Evolutionary conservation across 768 basidiomycete species (phyloP).

Genomic region (Lactarius tabidus): DNA sequence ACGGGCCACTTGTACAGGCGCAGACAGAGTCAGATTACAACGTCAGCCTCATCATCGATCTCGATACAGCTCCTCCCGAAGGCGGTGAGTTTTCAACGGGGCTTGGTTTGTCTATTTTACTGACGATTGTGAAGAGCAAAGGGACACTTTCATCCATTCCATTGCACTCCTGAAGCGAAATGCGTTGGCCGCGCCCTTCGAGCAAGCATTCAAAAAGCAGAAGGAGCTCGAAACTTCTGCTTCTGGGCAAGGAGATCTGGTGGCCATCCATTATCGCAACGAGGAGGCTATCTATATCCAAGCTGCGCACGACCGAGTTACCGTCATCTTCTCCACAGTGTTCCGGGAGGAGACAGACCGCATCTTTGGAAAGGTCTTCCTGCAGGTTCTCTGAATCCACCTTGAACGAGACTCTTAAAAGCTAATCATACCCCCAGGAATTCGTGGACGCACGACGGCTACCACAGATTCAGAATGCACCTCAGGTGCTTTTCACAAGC

Average conservation of each 20-base stretch:
- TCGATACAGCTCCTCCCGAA: constrained; percentile 79
- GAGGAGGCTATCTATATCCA: constrained; percentile 97
- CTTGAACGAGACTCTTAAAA: neutral
- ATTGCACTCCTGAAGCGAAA: constrained; percentile 87
- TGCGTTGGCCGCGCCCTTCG: constrained; percentile 92
- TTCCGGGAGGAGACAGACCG: constrained; percentile 98
- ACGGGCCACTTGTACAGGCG: constrained; percentile 62
- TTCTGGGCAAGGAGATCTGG: constrained; percentile 70
- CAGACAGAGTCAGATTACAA: constrained; percentile 86
- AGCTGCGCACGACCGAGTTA: constrained; percentile 91
- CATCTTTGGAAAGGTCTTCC: constrained; percentile 95
- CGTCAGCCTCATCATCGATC: constrained; percentile 80
- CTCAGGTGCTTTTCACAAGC: constrained; percentile 93
- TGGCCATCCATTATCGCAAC: constrained; percentile 92
- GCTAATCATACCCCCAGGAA: constrained; percentile 53
- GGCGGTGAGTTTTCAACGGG: constrained; percentile 52
- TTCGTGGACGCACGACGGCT: constrained; percentile 97
- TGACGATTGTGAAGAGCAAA: constrained; percentile 52
- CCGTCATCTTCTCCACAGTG: constrained; percentile 94
- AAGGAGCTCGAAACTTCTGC: constrained; percentile 76
- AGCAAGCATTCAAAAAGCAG: constrained; percentile 79
- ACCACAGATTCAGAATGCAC: constrained; percentile 92
- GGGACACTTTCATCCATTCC: constrained; percentile 74
- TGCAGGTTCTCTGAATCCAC: constrained; percentile 59
- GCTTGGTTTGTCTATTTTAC: neutral